Conservation (phyloP, 441 rosid genomes). For the Adansonia rubrostipa region DNA sequence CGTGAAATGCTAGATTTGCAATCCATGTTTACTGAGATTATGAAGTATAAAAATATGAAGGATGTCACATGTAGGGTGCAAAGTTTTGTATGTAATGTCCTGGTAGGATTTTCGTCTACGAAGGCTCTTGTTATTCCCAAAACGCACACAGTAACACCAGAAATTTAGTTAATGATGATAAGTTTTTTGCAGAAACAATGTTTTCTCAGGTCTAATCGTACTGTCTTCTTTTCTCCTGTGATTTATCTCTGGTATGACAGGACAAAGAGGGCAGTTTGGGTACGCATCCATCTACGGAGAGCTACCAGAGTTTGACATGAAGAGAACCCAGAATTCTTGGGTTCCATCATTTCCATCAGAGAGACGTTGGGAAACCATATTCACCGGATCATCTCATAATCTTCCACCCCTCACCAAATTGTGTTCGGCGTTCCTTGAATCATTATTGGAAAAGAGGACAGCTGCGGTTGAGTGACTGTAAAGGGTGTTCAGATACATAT, state of each 20-base stretch:
- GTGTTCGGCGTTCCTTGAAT: constrained; percentile 74
- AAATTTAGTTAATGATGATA: neutral
- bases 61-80: neutral
- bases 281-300: constrained; percentile 86
- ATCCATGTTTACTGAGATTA: neutral
- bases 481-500: neutral
- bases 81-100: neutral
- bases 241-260: constrained; percentile 14
- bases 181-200: neutral
- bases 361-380: constrained; percentile 87
- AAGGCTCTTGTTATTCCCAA: neutral
- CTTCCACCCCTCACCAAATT: constrained; percentile 85
- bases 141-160: neutral
- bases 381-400: constrained; percentile 79
- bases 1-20: constrained; percentile 3
- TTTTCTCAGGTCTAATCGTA: neutral
- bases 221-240: neutral
- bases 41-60: neutral
- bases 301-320: constrained; percentile 55
- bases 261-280: constrained; percentile 55
- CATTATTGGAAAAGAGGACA: constrained; percentile 76
- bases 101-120: neutral
- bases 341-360: constrained; percentile 54
- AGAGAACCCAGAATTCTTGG: constrained; percentile 46
- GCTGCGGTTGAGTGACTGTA: constrained; percentile 43